Base-by-base conservation (phyloP, 768 basidiomycete genomes). In the Boletus tylopilopsis region DNA sequence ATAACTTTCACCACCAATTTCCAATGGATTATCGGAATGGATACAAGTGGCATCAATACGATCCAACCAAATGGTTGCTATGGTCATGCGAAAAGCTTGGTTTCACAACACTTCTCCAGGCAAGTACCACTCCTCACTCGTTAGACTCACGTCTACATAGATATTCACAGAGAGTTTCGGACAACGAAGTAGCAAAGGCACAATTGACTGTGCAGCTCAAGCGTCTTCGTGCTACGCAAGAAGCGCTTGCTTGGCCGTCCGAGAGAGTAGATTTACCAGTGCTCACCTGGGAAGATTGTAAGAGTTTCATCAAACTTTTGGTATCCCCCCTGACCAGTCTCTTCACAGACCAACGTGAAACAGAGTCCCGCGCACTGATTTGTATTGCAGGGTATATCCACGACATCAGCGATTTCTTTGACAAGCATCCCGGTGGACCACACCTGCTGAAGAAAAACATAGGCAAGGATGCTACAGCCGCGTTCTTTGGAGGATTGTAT, bases 1-100 rank as follows among this genome's bases (percentile, higher is more conserved):
- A 95, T 77, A 95, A 95, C 70, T 94, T 93, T 81, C 93, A 95
- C 73, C 92, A 95, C 64, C 80, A 79, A 58, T 94, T 94, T 80
- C 91, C 92, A 10, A 90, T 90, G 87, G 93, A 95, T 69, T 95
- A 91, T 73, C 80, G 91, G 18, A 93, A 93, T 64, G 91, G 91
- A 45, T 90, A 94, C 76, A 90, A 81, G 68, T 82, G 81, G 80
- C 79, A 80, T 67, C 90, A 91, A 66, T 91, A 90, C 63, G 89
- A 92, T 64, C 89, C 90, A 8, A 91, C 90, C 13, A 92, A 94
- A 71, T 93, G 92, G 93, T 82, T 84, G 72, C 77, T 84, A 64
- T 70, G 69, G 63, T 67, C 72, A 29, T 73, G 71, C 64, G 60
- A 68, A 50, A 53, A 64, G 54, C 39, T 83, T 44, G 79, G 80